Base-by-base conservation (phyloP, 345 rosid species). In the Linum trigynum region DNA sequence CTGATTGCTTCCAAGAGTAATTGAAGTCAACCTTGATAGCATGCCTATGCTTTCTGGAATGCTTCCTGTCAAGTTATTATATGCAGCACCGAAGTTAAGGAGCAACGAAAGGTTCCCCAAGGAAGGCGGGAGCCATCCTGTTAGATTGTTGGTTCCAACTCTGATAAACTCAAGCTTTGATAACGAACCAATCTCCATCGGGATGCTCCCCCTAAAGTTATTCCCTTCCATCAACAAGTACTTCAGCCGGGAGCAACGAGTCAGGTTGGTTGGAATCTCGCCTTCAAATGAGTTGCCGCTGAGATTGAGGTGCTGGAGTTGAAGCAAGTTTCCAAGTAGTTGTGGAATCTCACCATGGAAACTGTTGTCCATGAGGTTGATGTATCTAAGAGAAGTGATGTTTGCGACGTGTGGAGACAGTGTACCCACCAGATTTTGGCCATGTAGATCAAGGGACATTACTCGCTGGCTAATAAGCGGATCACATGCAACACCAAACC, bases 401-500 rank as follows among this genome's bases (percentile, higher is more conserved):
- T 23, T 23, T 23, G 32, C 1, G 32, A 23, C 32, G 64, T 38
- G n/a, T 38, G 45, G 74, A 53, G 80, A 73, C 2, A 76, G 36
- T 1, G 72, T 32, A 55, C 80, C 80, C 14, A 61, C 65, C 58
- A 72, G 59, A 5, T 67, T 9, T 16, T 61, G 42, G 50, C 59
- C 5, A 35, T 45, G 57, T 5, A 76, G 61, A 45, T 51, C 64
- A 41, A 76, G 40, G 7, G 53, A 5, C 55, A 58, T 53, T 3
- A 77, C 77, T 55, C 77, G 64, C 16, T 67, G 7, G 6, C 45
- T 38, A 61, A 65, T 37, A 65, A 72, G 51, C 3, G 14, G 41
- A 32, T 71, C 55, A 16, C 80, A 73, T 7, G 66, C 42, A 38
- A 74, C 70, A 3, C 80, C 77, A n/a, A 14, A 23, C 77, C 80